Evolutionary conservation across 257 asterid species (phyloP), one percentile per base, ranked within the genome.

Genomic region (Solanum boliviense): DNA sequence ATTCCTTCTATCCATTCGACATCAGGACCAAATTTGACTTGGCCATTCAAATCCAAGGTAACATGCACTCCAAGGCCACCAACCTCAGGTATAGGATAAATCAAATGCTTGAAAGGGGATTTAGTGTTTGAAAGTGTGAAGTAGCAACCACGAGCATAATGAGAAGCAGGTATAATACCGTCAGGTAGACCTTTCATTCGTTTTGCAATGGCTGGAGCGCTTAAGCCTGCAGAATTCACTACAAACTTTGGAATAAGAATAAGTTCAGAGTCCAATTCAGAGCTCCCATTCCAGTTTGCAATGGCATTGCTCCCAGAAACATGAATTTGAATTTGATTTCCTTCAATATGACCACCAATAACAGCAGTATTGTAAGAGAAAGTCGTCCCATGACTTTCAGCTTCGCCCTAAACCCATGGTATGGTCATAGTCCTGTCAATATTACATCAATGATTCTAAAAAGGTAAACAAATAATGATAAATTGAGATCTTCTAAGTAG

Each of bases 51-150:
- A 89, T 96, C 97, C 90, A 96, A 86, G 34, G 98, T 95, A 82
- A 96, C 98, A 89, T 97, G 99, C 70, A 97, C 98, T 56, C 99
- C 99, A 21, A 97, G 94, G 41, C 99, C 98, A 38, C 99, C 98
- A 87, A 94, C 98, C 90, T 97, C 98, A 15, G 98, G 99, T 75
- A 97, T 89, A 78, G 99, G 98, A 91, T 95, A 95, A 87, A 97
- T 94, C 93, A 95, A 90, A 86, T 93, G 98, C 25, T 75, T 91
- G 88, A 97, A 97, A 46, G 95, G 98, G 18, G 87, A 31, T 89
- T 84, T 91, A 75, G 88, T 86, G 70, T 89, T 95, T 60, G 98
- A 90, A 36, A 95, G 62, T 2, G 95, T 93, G 91, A 95, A 95
- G 73, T 95, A 97, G 93, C 98, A 94, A 67, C 98, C 98, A 20